Percentiles rank a stretch among this genome's conserved stretches.
phyloP scores from a whole-genome alignment of 495 filamentous ascomycete genomes.

The Tetracladium marchalianum region DNA sequence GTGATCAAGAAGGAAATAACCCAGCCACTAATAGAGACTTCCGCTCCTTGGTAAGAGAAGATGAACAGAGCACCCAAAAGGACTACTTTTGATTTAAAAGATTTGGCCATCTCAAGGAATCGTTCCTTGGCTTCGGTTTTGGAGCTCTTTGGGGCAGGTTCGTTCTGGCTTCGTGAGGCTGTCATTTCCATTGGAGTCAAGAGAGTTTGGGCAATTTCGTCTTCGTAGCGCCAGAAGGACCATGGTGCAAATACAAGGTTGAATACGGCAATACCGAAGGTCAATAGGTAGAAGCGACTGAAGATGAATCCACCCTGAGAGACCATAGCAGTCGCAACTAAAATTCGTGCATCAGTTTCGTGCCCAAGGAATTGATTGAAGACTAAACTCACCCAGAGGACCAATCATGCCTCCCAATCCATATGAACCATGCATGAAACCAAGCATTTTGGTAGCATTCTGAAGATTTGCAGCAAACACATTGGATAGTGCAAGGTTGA shows the following conservation, averaged over 20 bases:
- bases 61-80: slow-evolving; percentile 66
- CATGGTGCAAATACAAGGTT: slow-evolving; percentile 40
- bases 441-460: slow-evolving; percentile 51
- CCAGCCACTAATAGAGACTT: slow-evolving; percentile 74
- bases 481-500: slow-evolving; percentile 62
- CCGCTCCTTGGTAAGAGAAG: slow-evolving; percentile 73
- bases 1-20: slow-evolving; percentile 70
- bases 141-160: background rate
- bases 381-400: no score
- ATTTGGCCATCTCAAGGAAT: slow-evolving; percentile 23
- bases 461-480: slow-evolving; percentile 63
- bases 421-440: slow-evolving; percentile 58
- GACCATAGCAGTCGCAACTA: slow-evolving; percentile 49
- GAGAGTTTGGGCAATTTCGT: slow-evolving; percentile 30
- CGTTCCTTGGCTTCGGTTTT: slow-evolving; percentile 23
- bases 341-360: no score
- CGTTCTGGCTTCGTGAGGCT: slow-evolving; percentile 20
- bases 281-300: slow-evolving; percentile 52
- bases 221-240: slow-evolving; percentile 48
- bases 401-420: slow-evolving; percentile 63
- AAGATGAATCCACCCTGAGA: slow-evolving; percentile 34
- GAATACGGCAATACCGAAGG: slow-evolving; percentile 37
- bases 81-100: slow-evolving; percentile 49
- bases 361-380: no score
- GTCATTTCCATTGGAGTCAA: slow-evolving; percentile 29